A percentile compares a stretch with the other conserved stretches of the same genome.
Conservation (phyloP, 2,329 filamentous ascomycete species). For the Diaporthe sp. region DNA sequence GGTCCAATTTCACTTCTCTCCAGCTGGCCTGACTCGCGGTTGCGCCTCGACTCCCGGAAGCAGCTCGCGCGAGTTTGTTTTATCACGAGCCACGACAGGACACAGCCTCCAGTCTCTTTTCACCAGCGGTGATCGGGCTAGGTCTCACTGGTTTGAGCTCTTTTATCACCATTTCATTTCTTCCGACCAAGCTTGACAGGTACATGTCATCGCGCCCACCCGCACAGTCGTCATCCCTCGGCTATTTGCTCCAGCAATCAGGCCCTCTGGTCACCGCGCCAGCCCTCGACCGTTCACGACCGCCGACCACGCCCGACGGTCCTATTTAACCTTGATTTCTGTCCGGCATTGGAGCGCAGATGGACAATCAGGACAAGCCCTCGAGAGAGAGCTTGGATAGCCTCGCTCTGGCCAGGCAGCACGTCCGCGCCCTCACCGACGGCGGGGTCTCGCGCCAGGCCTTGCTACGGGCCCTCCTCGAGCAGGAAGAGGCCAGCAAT, state of each 20-base stretch:
- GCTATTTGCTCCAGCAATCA: constrained; percentile 12
- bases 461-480: constrained; percentile 45
- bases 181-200: constrained; percentile 20
- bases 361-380: constrained; percentile 41
- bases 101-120: constrained; percentile 19
- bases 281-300: constrained; percentile 5
- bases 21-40: constrained; percentile 34
- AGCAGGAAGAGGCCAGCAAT: constrained; percentile 41
- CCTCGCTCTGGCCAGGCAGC: constrained; percentile 44
- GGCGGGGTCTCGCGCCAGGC: constrained; percentile 45
- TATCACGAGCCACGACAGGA: constrained; percentile 25
- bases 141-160: constrained; percentile 34
- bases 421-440: constrained; percentile 45
- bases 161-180: constrained; percentile 15
- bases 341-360: constrained; percentile 25
- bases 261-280: not conserved
- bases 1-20: constrained; percentile 34
- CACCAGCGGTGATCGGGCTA: constrained; percentile 24
- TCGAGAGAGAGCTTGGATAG: constrained; percentile 43
- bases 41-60: constrained; percentile 21
- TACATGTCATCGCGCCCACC: constrained; percentile 1
- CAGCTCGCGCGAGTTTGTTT: constrained; percentile 17
- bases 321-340: constrained; percentile 15
- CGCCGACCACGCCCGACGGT: constrained; percentile 13
- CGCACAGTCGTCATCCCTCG: constrained; percentile 9